Evolutionary conservation across 257 asterid genomes (phyloP).

Genomic region (Nicotiana undulata): DNA sequence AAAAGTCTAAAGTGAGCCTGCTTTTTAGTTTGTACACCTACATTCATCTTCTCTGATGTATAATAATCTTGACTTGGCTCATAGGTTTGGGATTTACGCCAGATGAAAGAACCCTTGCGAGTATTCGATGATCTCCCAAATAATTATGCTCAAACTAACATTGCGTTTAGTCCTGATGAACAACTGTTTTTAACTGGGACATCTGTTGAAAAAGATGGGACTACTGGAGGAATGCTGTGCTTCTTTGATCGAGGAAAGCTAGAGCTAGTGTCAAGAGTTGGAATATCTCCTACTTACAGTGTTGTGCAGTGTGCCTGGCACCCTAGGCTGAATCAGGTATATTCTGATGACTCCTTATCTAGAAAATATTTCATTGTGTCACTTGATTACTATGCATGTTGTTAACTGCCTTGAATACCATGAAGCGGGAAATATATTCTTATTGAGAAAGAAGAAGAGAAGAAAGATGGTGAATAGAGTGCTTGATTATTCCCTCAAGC

Average conservation of each 20-base stretch:
- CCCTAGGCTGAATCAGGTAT: slow-evolving; percentile 89
- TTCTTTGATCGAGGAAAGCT: slow-evolving; percentile 70
- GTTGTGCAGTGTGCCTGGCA: slow-evolving; percentile 97
- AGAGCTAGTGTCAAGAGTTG: slow-evolving; percentile 76
- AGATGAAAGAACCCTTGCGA: slow-evolving; percentile 62
- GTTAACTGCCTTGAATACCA: not conserved
- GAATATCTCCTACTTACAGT: slow-evolving; percentile 75
- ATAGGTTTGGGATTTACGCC: slow-evolving; percentile 91
- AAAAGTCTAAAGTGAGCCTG: not conserved
- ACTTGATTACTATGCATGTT: not conserved
- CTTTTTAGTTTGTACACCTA: not conserved
- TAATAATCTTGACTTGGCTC: not conserved
- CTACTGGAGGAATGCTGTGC: slow-evolving; percentile 77
- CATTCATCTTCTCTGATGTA: not conserved
- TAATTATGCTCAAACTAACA: slow-evolving; percentile 80
- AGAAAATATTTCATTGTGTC: not conserved
- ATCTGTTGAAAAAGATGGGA: slow-evolving; percentile 66
- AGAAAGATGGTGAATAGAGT: too few species aligned
- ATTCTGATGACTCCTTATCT: not conserved
- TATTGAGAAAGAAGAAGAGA: too few species aligned
- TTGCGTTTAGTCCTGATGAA: slow-evolving; percentile 84
- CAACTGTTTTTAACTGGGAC: slow-evolving; percentile 83
- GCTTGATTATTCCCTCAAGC: too few species aligned
- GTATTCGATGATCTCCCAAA: slow-evolving; percentile 77
- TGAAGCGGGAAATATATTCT: not conserved